A percentile compares a stretch with the other conserved stretches of the same genome.
phyloP scores from a whole-genome alignment of 2,329 filamentous ascomycete species.

The Xylariales sp. region DNA sequence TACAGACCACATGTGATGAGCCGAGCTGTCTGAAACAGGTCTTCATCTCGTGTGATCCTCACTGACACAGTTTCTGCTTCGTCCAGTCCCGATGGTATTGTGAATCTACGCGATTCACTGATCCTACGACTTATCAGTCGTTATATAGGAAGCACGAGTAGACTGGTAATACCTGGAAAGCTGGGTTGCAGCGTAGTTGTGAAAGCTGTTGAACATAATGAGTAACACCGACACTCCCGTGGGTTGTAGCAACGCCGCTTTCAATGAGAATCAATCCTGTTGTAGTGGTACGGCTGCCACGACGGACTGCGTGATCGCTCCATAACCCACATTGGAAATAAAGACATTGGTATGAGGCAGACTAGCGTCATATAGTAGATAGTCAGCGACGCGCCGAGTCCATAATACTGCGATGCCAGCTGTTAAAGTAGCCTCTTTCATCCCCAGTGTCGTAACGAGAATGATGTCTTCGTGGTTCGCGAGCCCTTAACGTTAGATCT shows the following conservation, averaged over 20 bases:
- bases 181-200: slow-evolving; percentile 19
- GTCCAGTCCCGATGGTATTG: slow-evolving; percentile 1
- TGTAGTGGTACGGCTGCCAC: slow-evolving; percentile 32
- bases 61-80: slow-evolving; percentile 34
- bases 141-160: slow-evolving; percentile 10
- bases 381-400: background rate
- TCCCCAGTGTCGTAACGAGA: background rate
- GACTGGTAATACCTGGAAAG: slow-evolving; percentile 11
- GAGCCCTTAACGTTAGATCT: background rate
- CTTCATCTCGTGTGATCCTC: slow-evolving; percentile 69
- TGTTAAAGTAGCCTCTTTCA: background rate
- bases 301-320: background rate
- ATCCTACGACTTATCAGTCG: slow-evolving; percentile 10
- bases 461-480: background rate
- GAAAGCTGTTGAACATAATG: slow-evolving; percentile 45
- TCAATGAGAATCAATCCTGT: slow-evolving; percentile 50
- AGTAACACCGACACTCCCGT: slow-evolving; percentile 47
- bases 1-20: slow-evolving; percentile 72
- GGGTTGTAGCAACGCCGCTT: slow-evolving; percentile 44
- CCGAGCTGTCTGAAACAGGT: slow-evolving; percentile 73
- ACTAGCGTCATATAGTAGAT: background rate
- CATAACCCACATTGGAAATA: background rate
- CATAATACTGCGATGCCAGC: background rate
- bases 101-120: slow-evolving; percentile 16
- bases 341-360: background rate